These are phyloP conservation scores for Chamaenerion angustifolium DNA, from an alignment of 345 rosid species.

Conservation along the genomic window DNA sequence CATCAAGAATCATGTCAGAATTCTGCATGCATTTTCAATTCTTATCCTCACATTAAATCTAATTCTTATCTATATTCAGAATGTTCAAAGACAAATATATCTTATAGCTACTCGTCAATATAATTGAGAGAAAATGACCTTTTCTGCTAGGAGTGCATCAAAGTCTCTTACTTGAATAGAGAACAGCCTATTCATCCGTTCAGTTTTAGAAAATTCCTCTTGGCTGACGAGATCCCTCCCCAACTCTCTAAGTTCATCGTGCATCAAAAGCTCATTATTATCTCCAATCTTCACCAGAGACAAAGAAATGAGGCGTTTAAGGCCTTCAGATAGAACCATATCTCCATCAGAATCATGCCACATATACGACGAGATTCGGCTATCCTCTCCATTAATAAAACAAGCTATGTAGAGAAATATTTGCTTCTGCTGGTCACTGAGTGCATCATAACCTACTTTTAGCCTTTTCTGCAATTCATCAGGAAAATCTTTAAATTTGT, in stretches of 20 bases:
- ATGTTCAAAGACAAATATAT: too few relatives aligned
- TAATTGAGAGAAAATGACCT: neutral
- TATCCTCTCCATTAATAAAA: neutral
- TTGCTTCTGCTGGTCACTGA: neutral
- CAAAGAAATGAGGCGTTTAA: neutral
- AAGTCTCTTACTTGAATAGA: neutral
- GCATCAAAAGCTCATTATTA: slow-evolving; percentile 1
- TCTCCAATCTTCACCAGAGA: slow-evolving; percentile 7
- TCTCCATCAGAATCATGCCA: neutral
- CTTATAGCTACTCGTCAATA: neutral
- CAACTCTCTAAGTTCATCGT: slow-evolving; percentile 5
- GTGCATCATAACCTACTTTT: slow-evolving; percentile 2
- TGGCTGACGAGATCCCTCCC: slow-evolving; percentile 1
- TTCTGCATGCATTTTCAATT: neutral
- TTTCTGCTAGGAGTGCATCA: neutral
- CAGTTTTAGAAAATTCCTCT: neutral
- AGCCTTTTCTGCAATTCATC: neutral
- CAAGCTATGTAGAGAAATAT: slow-evolving; percentile 9
- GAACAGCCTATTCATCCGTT: neutral
- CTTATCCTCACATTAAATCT: too few relatives aligned
- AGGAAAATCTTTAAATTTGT: neutral
- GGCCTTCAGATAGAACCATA: neutral
- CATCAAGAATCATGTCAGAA: neutral
- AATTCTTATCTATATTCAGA: too few relatives aligned
- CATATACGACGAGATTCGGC: neutral